Conservation (phyloP, 2,329 filamentous ascomycete genomes). For the Colletotrichum sp. region DNA sequence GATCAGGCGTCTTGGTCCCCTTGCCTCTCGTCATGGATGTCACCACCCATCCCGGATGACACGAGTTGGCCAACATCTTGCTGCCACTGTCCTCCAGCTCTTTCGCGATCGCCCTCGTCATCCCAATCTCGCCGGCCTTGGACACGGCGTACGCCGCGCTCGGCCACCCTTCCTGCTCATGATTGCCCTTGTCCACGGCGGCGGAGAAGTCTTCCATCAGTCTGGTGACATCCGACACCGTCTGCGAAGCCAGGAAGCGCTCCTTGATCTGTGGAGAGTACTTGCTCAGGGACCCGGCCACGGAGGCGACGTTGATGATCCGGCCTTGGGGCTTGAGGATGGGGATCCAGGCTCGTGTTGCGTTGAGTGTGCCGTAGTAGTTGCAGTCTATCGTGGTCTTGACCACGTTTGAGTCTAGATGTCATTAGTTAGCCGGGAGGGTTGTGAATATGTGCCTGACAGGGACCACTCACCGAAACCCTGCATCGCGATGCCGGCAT, state of each 20-base stretch:
- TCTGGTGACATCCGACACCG: constrained; percentile 46
- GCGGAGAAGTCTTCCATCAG: constrained; percentile 54
- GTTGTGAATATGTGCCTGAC: background rate
- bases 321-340: constrained; percentile 48
- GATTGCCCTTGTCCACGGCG: constrained; percentile 48
- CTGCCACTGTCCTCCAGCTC: constrained; percentile 31
- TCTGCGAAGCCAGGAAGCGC: constrained; percentile 44
- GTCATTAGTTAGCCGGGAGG: background rate
- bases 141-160: constrained; percentile 53
- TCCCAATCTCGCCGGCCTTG: constrained; percentile 48
- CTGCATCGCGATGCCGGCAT: constrained; percentile 52
- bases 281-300: constrained; percentile 46
- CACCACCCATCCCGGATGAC: constrained; percentile 48
- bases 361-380: constrained; percentile 56
- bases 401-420: constrained; percentile 42
- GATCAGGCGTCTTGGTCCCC: constrained; percentile 42
- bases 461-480: constrained; percentile 41
- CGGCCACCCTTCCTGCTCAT: constrained; percentile 53
- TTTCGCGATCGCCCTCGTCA: constrained; percentile 40
- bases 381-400: constrained; percentile 54
- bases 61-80: constrained; percentile 38
- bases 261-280: constrained; percentile 47
- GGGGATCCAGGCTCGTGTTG: constrained; percentile 48
- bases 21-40: constrained; percentile 51
- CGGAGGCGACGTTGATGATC: constrained; percentile 54